Evolutionary conservation across 1,284 basidiomycete species (phyloP), one percentile per base, ranked within the genome.

Genomic region (Stygiomarasmius scandens): DNA sequence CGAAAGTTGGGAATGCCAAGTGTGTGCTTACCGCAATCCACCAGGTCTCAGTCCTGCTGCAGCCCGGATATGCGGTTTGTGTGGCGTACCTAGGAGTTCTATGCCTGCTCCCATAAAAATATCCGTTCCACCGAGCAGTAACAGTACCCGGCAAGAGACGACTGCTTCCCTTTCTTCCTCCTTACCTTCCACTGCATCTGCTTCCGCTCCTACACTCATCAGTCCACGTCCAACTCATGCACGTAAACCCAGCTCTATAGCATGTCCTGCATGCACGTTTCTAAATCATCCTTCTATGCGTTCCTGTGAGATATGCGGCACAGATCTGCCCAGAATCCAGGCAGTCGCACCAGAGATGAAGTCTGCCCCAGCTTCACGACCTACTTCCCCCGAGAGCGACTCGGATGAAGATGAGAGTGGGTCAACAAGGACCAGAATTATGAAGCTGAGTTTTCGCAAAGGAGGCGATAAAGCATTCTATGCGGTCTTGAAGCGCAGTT

Each of bases 241-340:
- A 52, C 56, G 48, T 41, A 61, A 61, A 45, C 60, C 65, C 49
- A 68, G 61, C 20, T 60, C 68, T 5, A 76, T 90, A 34, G 74
- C 90, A 11, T 99, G 96, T 72, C 81, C 88, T 1, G 87, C 87
- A 0, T 99, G 96, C 68, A 98, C 96, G 0, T 99, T 96, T 67
- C 77, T 95, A 27, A 99, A 99, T 71, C 89, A 93, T 63, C 85
- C 87, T 0, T 89, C 85, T 1, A 77, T 96, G 64, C 70, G 72
- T 1, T 72, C 76, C 10, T 99, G 96, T 74, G 96, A 98, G 73
- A 92, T 99, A 16, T 99, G 96, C 69, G 83, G 82, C 3, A 90
- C 92, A 6, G 74, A 83, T 1, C 73, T 49, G 32, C 62, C 64
- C 24, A 64, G 62, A 46, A 45, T 59, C 29, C 50, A 67, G 34